Evolutionary conservation across 2,329 filamentous ascomycete species (phyloP).

Genomic region (Phaeoacremonium minimum): DNA sequence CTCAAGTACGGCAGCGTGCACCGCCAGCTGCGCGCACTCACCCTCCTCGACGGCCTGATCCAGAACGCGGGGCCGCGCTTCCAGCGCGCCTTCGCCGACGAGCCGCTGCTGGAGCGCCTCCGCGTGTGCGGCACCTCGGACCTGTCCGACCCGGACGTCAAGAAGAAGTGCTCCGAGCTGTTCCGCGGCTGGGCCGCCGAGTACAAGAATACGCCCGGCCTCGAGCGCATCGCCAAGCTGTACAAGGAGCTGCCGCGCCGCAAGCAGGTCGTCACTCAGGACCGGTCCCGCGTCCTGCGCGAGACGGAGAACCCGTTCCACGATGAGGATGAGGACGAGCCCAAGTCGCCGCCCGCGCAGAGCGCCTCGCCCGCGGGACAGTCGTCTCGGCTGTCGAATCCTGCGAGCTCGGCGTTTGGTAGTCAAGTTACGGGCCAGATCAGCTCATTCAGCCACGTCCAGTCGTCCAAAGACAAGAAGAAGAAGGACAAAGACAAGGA

Average conservation of each 20-base stretch:
- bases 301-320: slow-evolving; percentile 75
- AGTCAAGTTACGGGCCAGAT: slow-evolving; percentile 19
- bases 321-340: slow-evolving; percentile 57
- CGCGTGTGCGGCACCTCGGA: slow-evolving; percentile 83
- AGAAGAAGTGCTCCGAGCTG: slow-evolving; percentile 78
- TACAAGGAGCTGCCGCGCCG: slow-evolving; percentile 66
- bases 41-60: slow-evolving; percentile 86
- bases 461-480: slow-evolving; percentile 43
- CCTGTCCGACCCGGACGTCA: slow-evolving; percentile 80
- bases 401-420: too few relatives aligned
- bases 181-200: slow-evolving; percentile 83
- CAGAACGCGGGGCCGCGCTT: slow-evolving; percentile 90
- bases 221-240: slow-evolving; percentile 74
- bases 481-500: slow-evolving; percentile 40
- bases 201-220: slow-evolving; percentile 76
- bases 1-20: slow-evolving; percentile 97
- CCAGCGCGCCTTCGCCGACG: slow-evolving; percentile 82
- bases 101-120: slow-evolving; percentile 85
- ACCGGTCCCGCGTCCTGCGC: slow-evolving; percentile 75
- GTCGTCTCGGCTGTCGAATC: slow-evolving; percentile 14
- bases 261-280: slow-evolving; percentile 70
- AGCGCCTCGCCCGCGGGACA: slow-evolving; percentile 11
- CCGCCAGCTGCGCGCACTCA: slow-evolving; percentile 82
- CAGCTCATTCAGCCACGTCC: slow-evolving; percentile 36
- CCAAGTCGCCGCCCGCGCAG: slow-evolving; percentile 18